Base-by-base conservation (phyloP, 2,329 filamentous ascomycete species). In the Ophiocordyceps camponoti-leonardi region DNA sequence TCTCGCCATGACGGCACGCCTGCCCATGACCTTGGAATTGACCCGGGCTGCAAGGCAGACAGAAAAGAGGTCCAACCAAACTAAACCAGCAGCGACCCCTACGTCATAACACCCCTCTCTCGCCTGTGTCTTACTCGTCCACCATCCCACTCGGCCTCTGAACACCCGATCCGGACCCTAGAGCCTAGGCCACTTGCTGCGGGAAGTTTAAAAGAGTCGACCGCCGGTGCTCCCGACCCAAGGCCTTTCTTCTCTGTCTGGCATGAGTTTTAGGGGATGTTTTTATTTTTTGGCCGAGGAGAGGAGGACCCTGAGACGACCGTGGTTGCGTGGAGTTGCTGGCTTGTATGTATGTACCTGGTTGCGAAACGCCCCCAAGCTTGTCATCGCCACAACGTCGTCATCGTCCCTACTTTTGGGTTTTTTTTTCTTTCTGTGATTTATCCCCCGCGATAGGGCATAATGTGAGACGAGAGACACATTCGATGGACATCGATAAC, bases 71-170 rank as follows among this genome's bases (percentile, higher is more conserved):
- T 28, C 26, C 26, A 28, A 28, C 23, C 23, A n/a, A 26, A 26
- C 23, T 26, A 26, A 26, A 26, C 22, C 28, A 30, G 14, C 31
- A 41, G 23, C 41, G 41, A 30, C 35, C 42, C 35, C 45, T 46
- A 46, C 45, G 45, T 46, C 45, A 46, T 44, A 28, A 20, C 20
- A 42, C 42, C 33, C 42, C 30, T 18, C 16, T 23, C 26, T 14
- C 8, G 13, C 28, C 10, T 22, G 31, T 23, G 31, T 23, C 28
- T 35, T 39, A 39, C 35, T 19, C 35, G 31, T 20, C 35, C 35
- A 39, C 14, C 35, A n/a, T 33, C 31, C 31, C 31, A 16, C 31
- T 33, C 31, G n/a, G 41, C 26, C 41, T 42, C 23, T 28, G 22
- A 19, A 30, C 23, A n/a, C 41, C 20, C 41, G 35, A 39, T 39